phyloP scores from a whole-genome alignment of 2,329 filamentous ascomycete species.

The Penicillium sp. region DNA sequence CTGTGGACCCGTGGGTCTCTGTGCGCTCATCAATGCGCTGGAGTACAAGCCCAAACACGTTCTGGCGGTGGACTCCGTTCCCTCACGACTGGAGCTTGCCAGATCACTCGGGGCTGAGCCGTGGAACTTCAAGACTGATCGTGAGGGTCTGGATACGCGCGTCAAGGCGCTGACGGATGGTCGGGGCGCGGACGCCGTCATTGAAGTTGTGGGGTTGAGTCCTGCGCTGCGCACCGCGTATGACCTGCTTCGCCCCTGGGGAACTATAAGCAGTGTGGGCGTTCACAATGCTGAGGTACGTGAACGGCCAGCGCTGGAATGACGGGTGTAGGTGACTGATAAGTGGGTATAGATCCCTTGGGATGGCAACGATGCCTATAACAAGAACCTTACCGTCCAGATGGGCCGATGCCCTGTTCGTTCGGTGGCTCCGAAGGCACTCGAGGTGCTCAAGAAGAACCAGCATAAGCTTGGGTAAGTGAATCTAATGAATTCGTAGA shows the following conservation, averaged over 20 bases:
- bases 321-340: too few species aligned
- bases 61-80: constrained; percentile 75
- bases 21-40: constrained; percentile 74
- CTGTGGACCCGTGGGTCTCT: constrained; percentile 81
- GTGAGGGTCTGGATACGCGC: constrained; percentile 62
- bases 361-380: constrained; percentile 60
- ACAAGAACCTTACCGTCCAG: constrained; percentile 69
- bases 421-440: constrained; percentile 64
- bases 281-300: constrained; percentile 70
- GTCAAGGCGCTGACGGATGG: constrained; percentile 74
- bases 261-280: constrained; percentile 70
- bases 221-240: constrained; percentile 68
- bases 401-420: constrained; percentile 76
- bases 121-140: constrained; percentile 70
- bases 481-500: neutral
- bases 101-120: constrained; percentile 73
- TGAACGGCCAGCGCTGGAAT: neutral
- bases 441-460: constrained; percentile 63
- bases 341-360: constrained; percentile 57
- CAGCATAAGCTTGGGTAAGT: constrained; percentile 65
- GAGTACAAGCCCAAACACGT: constrained; percentile 72
- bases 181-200: constrained; percentile 78
- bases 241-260: constrained; percentile 69
- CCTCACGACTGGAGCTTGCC: constrained; percentile 70
- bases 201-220: constrained; percentile 72